phyloP scores from a whole-genome alignment of 148 eudicot genomes.

The Cornus kousa region DNA sequence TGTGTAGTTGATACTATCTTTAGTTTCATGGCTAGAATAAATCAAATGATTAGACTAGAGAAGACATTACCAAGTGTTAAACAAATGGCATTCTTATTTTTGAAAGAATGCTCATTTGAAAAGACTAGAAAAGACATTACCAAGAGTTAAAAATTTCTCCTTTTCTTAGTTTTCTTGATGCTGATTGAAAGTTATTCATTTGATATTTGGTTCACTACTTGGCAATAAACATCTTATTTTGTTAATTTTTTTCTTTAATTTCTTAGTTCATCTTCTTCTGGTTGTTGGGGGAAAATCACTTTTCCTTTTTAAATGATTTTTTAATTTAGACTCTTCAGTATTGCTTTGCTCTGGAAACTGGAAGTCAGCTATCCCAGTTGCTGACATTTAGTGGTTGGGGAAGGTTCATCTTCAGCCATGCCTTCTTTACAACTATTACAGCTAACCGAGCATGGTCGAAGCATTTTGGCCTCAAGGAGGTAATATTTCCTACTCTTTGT shows the following conservation, averaged over 20 bases:
- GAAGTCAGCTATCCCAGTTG: slow-evolving; percentile 19
- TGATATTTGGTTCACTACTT: neutral
- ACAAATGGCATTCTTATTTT: neutral
- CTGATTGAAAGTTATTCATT: neutral
- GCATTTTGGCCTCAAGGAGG: slow-evolving; percentile 83
- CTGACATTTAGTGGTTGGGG: slow-evolving; percentile 25
- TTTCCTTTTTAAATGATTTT: neutral
- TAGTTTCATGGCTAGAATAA: neutral
- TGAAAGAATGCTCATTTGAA: too few relatives aligned
- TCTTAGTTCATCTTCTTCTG: neutral
- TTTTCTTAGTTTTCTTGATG: neutral
- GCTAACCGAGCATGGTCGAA: slow-evolving; percentile 86
- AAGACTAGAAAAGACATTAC: neutral
- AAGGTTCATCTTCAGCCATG: slow-evolving; percentile 46
- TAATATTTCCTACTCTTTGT: slow-evolving; percentile 14
- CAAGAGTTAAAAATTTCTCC: neutral
- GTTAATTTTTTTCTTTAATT: neutral
- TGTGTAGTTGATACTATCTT: neutral
- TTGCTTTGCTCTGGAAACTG: slow-evolving; percentile 1
- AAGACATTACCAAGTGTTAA: neutral
- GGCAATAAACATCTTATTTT: neutral
- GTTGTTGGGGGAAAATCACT: neutral
- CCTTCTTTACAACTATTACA: slow-evolving; percentile 94
- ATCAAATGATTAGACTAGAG: neutral
- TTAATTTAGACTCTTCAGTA: neutral